Base-by-base conservation (phyloP, 2,329 filamentous ascomycete species). In the Alternaria consortialis region DNA sequence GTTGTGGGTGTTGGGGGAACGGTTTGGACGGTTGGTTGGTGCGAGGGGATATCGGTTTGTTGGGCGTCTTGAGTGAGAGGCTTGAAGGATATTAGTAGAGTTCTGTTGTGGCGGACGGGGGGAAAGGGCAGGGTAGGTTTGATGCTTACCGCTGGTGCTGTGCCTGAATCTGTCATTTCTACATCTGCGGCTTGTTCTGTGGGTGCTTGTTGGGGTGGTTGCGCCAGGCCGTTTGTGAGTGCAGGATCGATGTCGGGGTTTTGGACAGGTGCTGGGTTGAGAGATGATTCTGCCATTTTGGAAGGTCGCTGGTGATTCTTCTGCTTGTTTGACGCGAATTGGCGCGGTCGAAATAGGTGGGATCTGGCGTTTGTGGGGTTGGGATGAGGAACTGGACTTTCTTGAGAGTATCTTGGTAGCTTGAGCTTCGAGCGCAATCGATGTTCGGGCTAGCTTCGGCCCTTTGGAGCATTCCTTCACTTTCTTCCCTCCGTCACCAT, bases 121-220 rank as follows among this genome's bases (percentile, higher is more conserved):
- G 8, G 8, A 11, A 32, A 9, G 25, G 12, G 23, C 6, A 23
- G n/a, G 39, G 34, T 9, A 23, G 39, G 31, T 9, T 27, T 7
- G 17, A 15, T 37, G 12, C 32, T 6, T 64, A 63, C 65, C 20
- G 69, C 64, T 56, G 60, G 52, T 36, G 37, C 25, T 7, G 56
- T 15, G 2, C 59, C 47, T 7, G 69, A 62, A 32, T 76, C 74
- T 44, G 69, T 60, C 74, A 77, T 77, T 56, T 74, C 69, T 55
- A 77, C 62, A 48, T 77, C 75, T 59, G 62, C 52, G 48, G 60
- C 27, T 53, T 63, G 52, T 12, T 60, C 46, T 9, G 40, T 36
- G 23, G 53, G 31, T 40, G 23, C 23, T 36, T 50, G 47, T 50
- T 50, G 42, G 7, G 17, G 11, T 53, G 42, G 36, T 47, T 48